Conservation (phyloP, 2,329 filamentous ascomycete genomes). For the Trichoderma endophyticum region DNA sequence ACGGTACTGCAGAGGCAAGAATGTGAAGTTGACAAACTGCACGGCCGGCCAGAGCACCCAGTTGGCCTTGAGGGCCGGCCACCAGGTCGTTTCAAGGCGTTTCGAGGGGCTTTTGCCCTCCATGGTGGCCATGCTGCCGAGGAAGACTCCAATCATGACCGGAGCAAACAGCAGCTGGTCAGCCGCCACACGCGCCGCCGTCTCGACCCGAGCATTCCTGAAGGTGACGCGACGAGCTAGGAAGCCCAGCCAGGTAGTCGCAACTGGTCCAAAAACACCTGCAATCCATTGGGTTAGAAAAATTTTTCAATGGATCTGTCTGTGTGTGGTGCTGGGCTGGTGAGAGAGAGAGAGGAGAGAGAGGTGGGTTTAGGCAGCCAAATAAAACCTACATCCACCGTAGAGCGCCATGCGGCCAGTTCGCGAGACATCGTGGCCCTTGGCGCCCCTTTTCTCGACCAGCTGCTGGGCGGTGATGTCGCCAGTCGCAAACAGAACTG, state of each 20-base stretch:
- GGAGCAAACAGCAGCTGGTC: constrained; percentile 85
- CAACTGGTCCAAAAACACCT: constrained; percentile 83
- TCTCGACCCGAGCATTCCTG: constrained; percentile 63
- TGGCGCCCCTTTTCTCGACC: constrained; percentile 75
- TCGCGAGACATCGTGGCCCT: constrained; percentile 70
- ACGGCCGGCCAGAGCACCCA: constrained; percentile 85
- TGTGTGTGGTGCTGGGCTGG: neutral
- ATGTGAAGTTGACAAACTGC: constrained; percentile 82
- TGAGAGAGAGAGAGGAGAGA: neutral
- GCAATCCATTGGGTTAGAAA: constrained; percentile 12
- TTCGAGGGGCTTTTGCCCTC: constrained; percentile 62
- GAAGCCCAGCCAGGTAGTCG: constrained; percentile 81
- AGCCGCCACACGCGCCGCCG: constrained; percentile 70
- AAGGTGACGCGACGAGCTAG: constrained; percentile 68
- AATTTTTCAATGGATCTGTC: neutral
- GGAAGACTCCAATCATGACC: constrained; percentile 76
- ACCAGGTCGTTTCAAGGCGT: constrained; percentile 70
- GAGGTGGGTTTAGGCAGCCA: neutral
- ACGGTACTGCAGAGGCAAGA: constrained; percentile 78
- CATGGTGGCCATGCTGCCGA: constrained; percentile 78
- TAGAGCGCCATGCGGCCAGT: constrained; percentile 79
- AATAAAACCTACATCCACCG: constrained; percentile 61
- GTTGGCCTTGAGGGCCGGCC: constrained; percentile 72
- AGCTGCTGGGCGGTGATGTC: constrained; percentile 88
- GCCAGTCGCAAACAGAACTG: constrained; percentile 87